Percentiles rank a stretch among this genome's conserved stretches.
Conservation (phyloP, 2,329 filamentous ascomycete species). For the Cladophialophora carrionii region DNA sequence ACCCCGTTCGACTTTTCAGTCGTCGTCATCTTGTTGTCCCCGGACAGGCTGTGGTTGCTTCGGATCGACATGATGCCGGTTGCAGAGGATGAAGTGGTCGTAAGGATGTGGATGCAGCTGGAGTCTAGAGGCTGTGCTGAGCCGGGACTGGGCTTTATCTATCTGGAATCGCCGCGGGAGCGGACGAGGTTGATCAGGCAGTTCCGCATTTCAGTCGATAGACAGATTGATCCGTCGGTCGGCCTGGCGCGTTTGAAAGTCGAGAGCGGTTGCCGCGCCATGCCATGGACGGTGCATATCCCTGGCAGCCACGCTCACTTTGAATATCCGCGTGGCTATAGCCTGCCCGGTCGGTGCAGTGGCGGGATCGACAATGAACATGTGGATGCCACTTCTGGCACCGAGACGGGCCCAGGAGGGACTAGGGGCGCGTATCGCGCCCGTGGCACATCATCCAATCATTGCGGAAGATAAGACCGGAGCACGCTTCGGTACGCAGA, state of each 20-base stretch:
- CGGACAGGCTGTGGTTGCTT: background rate
- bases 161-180: background rate
- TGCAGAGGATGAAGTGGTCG: background rate
- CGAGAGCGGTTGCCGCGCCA: background rate
- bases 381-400: background rate
- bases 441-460: background rate
- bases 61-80: background rate
- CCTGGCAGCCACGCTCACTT: background rate
- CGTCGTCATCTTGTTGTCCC: background rate
- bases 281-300: background rate
- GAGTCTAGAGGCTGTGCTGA: background rate
- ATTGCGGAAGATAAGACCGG: background rate
- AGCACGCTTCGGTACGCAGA: background rate
- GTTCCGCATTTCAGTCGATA: background rate
- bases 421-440: background rate
- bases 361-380: background rate
- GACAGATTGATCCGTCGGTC: background rate
- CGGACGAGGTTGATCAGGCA: background rate
- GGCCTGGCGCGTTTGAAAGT: background rate
- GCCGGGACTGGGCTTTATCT: background rate
- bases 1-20: background rate
- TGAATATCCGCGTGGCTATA: background rate
- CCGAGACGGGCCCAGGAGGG: background rate
- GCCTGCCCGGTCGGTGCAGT: background rate
- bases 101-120: background rate